Evolutionary conservation across 1,284 basidiomycete genomes (phyloP).

Genomic region (Cystobasidium pallidum): DNA sequence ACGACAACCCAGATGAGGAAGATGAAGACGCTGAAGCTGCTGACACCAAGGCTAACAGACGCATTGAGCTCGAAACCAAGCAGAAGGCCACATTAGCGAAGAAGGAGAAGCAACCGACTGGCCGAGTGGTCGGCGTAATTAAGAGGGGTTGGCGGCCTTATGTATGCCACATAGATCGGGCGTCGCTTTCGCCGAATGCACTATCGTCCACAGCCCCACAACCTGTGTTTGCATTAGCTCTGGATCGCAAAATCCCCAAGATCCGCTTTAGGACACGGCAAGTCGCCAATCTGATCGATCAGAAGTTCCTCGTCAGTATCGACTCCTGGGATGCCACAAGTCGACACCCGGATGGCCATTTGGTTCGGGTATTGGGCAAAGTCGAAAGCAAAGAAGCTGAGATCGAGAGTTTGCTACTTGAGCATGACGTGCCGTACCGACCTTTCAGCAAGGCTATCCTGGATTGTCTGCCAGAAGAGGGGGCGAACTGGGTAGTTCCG

Average conservation of each 20-base stretch:
- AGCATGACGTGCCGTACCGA: conserved; percentile 95
- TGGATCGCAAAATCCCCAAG: conserved; percentile 87
- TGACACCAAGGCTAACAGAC: conserved; percentile 55
- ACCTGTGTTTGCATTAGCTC: conserved; percentile 92
- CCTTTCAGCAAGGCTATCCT: conserved; percentile 94
- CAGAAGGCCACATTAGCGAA: conserved; percentile 56
- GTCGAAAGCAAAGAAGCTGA: conserved; percentile 95
- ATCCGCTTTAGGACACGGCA: conserved; percentile 94
- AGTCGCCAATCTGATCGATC: conserved; percentile 80
- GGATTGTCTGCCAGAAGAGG: conserved; percentile 85
- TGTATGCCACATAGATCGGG: conserved; percentile 92
- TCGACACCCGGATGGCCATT: conserved; percentile 95
- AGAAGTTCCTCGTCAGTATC: conserved; percentile 95
- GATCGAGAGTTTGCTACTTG: conserved; percentile 88
- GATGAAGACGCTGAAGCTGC: conserved; percentile 58
- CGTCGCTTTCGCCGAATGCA: conserved; percentile 78
- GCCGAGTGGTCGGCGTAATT: conserved; percentile 85
- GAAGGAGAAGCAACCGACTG: conserved; percentile 75
- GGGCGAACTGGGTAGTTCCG: conserved; percentile 91
- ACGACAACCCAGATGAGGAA: conserved; percentile 85
- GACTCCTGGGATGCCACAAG: conserved; percentile 87
- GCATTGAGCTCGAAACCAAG: conserved; percentile 50
- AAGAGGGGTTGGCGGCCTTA: conserved; percentile 97
- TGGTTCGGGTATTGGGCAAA: conserved; percentile 87
- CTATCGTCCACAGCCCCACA: conserved; percentile 82